These are phyloP conservation scores for Colletotrichum tropicicola DNA, from an alignment of 2,329 filamentous ascomycete species.

Conservation along the genomic window DNA sequence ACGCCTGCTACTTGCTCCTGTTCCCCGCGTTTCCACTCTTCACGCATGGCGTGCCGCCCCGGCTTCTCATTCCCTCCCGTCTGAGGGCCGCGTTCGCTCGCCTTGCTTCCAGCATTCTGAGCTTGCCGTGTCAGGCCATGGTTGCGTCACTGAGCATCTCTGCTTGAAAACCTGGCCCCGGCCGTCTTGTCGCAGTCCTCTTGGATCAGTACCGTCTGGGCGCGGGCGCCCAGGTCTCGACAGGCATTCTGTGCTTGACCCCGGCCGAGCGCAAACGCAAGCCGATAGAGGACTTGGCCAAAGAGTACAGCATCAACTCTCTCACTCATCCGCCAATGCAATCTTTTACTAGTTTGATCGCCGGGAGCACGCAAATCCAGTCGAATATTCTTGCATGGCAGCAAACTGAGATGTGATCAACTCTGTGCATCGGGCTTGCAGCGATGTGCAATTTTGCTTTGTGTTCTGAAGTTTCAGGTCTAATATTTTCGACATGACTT, in stretches of 20 bases:
- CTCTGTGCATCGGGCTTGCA: no score
- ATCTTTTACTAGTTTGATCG: no score
- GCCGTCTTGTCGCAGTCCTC: neutral
- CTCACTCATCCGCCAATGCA: no score
- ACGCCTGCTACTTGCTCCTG: neutral
- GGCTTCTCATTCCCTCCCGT: constrained; percentile 6
- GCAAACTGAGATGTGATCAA: no score
- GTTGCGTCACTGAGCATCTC: neutral
- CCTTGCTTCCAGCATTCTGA: neutral
- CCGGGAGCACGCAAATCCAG: no score
- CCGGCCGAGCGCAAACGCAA: neutral
- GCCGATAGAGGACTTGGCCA: neutral
- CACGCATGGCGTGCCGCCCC: constrained; percentile 10
- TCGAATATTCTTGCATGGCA: no score
- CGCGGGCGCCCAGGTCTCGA: neutral
- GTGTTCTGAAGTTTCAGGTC: no score
- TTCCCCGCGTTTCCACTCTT: constrained; percentile 26
- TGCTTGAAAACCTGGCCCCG: neutral
- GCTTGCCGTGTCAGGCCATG: neutral
- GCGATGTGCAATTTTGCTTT: no score
- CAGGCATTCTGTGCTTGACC: neutral
- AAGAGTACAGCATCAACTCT: neutral
- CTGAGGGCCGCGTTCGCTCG: neutral
- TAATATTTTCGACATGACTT: no score
- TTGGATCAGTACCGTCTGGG: neutral